These are phyloP conservation scores for Lentinula raphanica DNA, from an alignment of 768 basidiomycete genomes.

Conservation along the genomic window DNA sequence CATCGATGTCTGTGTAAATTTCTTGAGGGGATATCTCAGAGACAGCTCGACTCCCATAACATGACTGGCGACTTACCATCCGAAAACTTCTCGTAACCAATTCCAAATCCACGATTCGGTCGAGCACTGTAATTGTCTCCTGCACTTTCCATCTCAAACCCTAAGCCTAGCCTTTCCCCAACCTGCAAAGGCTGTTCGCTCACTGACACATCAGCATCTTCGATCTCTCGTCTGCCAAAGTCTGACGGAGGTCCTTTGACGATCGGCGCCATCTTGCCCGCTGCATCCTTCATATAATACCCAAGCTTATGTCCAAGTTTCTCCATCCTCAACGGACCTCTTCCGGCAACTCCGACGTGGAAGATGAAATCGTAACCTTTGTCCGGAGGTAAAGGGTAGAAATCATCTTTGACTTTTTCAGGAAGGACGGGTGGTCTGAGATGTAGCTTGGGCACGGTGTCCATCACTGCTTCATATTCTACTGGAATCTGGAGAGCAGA, in stretches of 20 bases:
- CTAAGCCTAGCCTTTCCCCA: conserved; percentile 28
- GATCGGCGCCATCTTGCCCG: conserved; percentile 50
- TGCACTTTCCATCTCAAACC: conserved; percentile 32
- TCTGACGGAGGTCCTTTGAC: conserved; percentile 37
- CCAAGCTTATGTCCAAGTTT: conserved; percentile 61
- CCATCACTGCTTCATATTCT: conserved; percentile 51
- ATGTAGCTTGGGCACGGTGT: conserved; percentile 53
- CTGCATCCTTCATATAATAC: conserved; percentile 64
- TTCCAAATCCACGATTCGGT: conserved; percentile 39
- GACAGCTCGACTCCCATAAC: background rate
- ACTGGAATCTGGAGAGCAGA: conserved; percentile 55
- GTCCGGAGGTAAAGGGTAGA: conserved; percentile 33
- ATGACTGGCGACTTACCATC: conserved; percentile 20
- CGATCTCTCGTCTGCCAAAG: conserved; percentile 30
- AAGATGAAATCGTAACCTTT: conserved; percentile 65
- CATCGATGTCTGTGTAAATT: conserved; percentile 55
- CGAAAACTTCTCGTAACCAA: conserved; percentile 47
- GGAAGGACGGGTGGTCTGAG: conserved; percentile 51
- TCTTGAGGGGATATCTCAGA: conserved; percentile 20
- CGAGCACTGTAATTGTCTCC: conserved; percentile 29
- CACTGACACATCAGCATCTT: conserved; percentile 22
- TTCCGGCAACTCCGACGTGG: conserved; percentile 64
- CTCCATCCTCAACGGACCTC: conserved; percentile 61
- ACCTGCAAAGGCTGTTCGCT: conserved; percentile 1
- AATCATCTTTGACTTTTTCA: conserved; percentile 23